phyloP scores from a whole-genome alignment of 1,284 basidiomycete genomes.

The Cerrena zonata region DNA sequence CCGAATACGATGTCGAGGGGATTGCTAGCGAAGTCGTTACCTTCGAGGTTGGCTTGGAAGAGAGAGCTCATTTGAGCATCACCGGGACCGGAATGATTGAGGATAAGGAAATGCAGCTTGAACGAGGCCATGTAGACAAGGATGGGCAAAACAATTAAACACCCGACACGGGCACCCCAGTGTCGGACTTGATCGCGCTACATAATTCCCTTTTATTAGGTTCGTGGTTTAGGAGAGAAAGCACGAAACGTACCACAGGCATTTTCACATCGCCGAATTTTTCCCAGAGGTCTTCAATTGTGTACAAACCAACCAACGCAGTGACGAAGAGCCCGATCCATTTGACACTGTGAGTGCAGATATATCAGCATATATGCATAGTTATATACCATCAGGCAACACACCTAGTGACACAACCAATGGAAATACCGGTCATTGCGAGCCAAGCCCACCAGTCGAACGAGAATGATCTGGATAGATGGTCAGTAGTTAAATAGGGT shows the following conservation, averaged over 20 bases:
- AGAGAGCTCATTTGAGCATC: constrained; percentile 98
- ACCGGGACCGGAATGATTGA: constrained; percentile 91
- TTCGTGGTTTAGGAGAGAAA: not conserved
- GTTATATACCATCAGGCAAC: not conserved
- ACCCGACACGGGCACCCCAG: constrained; percentile 83
- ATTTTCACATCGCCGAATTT: constrained; percentile 96
- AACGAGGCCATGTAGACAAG: constrained; percentile 91
- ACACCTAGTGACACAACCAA: constrained; percentile 90
- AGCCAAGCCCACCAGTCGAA: constrained; percentile 98
- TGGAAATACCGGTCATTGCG: constrained; percentile 82
- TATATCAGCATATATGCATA: not conserved
- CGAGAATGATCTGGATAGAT: constrained; percentile 68
- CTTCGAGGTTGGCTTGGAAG: constrained; percentile 94
- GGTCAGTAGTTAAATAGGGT: not conserved
- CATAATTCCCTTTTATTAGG: no score
- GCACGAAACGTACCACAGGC: constrained; percentile 60
- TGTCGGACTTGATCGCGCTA: constrained; percentile 82
- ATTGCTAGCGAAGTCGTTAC: constrained; percentile 87
- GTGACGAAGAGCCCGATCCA: constrained; percentile 95
- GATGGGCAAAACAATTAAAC: constrained; percentile 85
- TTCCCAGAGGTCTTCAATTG: constrained; percentile 96
- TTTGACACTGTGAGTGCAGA: constrained; percentile 73
- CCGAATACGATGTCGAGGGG: constrained; percentile 85
- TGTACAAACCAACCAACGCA: constrained; percentile 90
- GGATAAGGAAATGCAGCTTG: constrained; percentile 92